phyloP scores from a whole-genome alignment of 148 eudicot genomes.

The Chenopodium album region DNA sequence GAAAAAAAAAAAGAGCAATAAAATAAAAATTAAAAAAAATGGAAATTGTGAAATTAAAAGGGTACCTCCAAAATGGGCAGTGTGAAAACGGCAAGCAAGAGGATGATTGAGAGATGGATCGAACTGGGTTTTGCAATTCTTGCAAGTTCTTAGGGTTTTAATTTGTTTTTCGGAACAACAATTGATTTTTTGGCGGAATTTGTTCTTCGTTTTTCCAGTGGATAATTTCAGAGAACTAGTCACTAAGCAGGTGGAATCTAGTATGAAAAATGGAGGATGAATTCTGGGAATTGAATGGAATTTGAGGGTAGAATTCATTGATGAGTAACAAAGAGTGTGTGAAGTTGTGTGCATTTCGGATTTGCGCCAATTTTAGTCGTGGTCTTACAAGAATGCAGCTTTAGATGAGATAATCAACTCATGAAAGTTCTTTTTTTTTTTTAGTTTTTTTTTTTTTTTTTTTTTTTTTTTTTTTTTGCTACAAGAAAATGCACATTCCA shows the following conservation, averaged over 20 bases:
- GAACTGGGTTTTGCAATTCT: slow-evolving; percentile 80
- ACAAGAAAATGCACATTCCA: no score
- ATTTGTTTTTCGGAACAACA: slow-evolving; percentile 45
- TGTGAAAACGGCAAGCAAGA: slow-evolving; percentile 77
- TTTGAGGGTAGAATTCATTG: not conserved
- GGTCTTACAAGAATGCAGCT: not conserved
- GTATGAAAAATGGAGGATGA: not conserved
- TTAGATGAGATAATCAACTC: not conserved
- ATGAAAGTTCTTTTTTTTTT: no score
- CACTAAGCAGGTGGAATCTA: not conserved
- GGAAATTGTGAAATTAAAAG: not conserved
- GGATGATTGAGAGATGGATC: slow-evolving; percentile 73
- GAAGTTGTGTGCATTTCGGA: slow-evolving; percentile 12
- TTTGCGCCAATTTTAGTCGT: slow-evolving; percentile 8
- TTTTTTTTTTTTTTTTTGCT: no score
- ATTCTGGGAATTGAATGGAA: slow-evolving; percentile 12
- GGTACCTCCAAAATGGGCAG: slow-evolving; percentile 90
- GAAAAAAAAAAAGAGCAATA: not conserved
- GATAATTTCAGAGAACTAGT: slow-evolving; percentile 17
- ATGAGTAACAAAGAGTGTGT: not conserved
- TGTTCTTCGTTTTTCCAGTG: slow-evolving; percentile 1
- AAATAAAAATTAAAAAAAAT: not conserved
- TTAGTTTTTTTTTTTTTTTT: no score
- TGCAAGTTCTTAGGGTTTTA: slow-evolving; percentile 58
- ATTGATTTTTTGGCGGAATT: slow-evolving; percentile 27